Conservation (phyloP, 1,284 basidiomycete species). For the Malassezia equina region DNA sequence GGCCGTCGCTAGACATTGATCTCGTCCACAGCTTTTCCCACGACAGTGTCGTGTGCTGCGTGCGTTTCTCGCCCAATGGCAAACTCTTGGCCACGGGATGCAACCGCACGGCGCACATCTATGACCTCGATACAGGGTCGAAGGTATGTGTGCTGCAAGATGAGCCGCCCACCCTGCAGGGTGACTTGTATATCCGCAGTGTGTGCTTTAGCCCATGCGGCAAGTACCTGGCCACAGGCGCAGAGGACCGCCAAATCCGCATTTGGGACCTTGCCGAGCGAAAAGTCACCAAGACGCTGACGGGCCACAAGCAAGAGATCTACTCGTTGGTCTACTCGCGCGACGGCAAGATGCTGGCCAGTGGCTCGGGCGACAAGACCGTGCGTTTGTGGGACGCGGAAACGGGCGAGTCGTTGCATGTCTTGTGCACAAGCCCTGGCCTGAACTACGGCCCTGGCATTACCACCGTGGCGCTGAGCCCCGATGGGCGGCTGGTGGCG, state of each 20-base stretch:
- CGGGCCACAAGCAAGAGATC: constrained; percentile 79
- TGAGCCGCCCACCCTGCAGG: constrained; percentile 43
- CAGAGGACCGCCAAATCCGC: constrained; percentile 44
- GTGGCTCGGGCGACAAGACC: constrained; percentile 77
- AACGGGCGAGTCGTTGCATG: constrained; percentile 50
- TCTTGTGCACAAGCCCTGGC: constrained; percentile 43
- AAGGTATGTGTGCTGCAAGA: constrained; percentile 62
- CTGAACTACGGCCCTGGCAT: constrained; percentile 58
- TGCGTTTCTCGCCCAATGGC: constrained; percentile 78
- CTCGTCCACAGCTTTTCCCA: constrained; percentile 83
- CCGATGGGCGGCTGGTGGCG: constrained; percentile 68
- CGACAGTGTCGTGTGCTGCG: constrained; percentile 77
- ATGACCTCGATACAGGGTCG: constrained; percentile 70
- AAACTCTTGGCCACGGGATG: constrained; percentile 80
- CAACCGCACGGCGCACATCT: constrained; percentile 80
- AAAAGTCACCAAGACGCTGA: constrained; percentile 56
- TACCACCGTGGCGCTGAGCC: constrained; percentile 63
- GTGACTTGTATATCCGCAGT: constrained; percentile 44
- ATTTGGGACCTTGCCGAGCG: constrained; percentile 70
- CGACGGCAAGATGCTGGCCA: constrained; percentile 72
- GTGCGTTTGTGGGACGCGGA: constrained; percentile 79
- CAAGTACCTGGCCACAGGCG: constrained; percentile 43
- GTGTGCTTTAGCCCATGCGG: constrained; percentile 46
- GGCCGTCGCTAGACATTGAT: constrained; percentile 71
- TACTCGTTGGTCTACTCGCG: constrained; percentile 73